Evolutionary conservation across 2,329 filamentous ascomycete species (phyloP).

Genomic region (Myotisia sp.): DNA sequence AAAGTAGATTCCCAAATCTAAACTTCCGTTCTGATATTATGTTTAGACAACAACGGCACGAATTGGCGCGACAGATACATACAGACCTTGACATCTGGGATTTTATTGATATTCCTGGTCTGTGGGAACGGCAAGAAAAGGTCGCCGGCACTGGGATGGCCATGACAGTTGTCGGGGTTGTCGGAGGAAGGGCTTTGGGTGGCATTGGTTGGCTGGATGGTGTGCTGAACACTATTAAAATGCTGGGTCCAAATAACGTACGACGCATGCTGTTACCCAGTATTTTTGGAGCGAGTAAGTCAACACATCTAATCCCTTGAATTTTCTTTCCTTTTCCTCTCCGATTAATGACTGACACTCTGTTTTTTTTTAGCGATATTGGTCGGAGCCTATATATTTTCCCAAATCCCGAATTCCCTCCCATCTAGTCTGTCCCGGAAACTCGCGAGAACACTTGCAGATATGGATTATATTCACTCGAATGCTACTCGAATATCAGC

Average conservation of each 20-base stretch:
- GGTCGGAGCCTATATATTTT: slow-evolving; percentile 64
- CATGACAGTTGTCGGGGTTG: slow-evolving; percentile 72
- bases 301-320: slow-evolving; percentile 4
- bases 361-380: slow-evolving; percentile 44
- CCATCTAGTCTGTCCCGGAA: slow-evolving; percentile 75
- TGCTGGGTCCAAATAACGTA: slow-evolving; percentile 69
- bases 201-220: slow-evolving; percentile 83
- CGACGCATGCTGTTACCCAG: slow-evolving; percentile 69
- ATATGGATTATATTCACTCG: slow-evolving; percentile 81
- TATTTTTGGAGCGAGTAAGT: slow-evolving; percentile 63
- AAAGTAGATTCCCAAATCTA: slow-evolving; percentile 66
- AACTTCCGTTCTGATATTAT: slow-evolving; percentile 85
- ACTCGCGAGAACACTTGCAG: slow-evolving; percentile 62
- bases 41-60: slow-evolving; percentile 75
- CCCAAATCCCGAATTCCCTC: slow-evolving; percentile 76
- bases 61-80: slow-evolving; percentile 69
- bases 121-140: slow-evolving; percentile 88
- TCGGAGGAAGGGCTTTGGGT: slow-evolving; percentile 68
- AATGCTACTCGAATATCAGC: slow-evolving; percentile 74
- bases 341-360: slow-evolving; percentile 20
- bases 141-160: slow-evolving; percentile 88
- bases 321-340: slow-evolving; percentile 4
- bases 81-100: slow-evolving; percentile 80
- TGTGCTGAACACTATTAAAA: slow-evolving; percentile 61
- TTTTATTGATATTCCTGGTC: slow-evolving; percentile 73